Conservation (phyloP, 345 rosid species). For the Pistacia vera region DNA sequence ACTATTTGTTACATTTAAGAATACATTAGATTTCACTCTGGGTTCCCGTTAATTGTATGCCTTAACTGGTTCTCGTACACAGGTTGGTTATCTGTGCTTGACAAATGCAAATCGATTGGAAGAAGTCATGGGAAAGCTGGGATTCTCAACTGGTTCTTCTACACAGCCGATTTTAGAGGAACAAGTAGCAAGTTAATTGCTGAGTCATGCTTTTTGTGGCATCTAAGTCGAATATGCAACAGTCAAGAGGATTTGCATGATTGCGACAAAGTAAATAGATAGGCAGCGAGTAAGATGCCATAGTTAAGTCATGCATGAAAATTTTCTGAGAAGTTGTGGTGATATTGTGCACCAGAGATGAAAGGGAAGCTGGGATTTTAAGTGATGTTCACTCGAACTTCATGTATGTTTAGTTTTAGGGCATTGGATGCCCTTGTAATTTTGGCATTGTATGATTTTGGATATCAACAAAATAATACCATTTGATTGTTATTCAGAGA, state of each 20-base stretch:
- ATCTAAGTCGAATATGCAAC: background rate
- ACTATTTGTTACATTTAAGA: background rate
- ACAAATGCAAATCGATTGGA: slow-evolving; percentile 70
- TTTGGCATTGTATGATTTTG: no score
- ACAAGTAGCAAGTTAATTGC: slow-evolving; percentile 35
- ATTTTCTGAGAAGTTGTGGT: background rate
- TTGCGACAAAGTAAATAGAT: background rate
- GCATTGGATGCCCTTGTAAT: no score
- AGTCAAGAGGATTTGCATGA: background rate
- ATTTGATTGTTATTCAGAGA: no score
- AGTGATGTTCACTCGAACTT: background rate
- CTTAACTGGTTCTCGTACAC: background rate
- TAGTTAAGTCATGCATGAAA: background rate
- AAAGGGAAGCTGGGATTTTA: background rate
- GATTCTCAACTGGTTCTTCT: slow-evolving; percentile 70
- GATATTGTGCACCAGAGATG: background rate
- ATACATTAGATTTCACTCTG: background rate
- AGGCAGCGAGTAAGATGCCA: background rate
- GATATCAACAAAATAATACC: no score
- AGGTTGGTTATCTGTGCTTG: slow-evolving; percentile 87
- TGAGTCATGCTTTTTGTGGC: background rate
- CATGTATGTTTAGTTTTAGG: background rate
- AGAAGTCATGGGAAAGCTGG: slow-evolving; percentile 78
- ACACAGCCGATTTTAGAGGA: slow-evolving; percentile 44
- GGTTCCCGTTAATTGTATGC: background rate